Percentiles rank a stretch among this genome's conserved stretches.
phyloP scores from a whole-genome alignment of 805 yeast species.

The Ogataea pilisensis region DNA sequence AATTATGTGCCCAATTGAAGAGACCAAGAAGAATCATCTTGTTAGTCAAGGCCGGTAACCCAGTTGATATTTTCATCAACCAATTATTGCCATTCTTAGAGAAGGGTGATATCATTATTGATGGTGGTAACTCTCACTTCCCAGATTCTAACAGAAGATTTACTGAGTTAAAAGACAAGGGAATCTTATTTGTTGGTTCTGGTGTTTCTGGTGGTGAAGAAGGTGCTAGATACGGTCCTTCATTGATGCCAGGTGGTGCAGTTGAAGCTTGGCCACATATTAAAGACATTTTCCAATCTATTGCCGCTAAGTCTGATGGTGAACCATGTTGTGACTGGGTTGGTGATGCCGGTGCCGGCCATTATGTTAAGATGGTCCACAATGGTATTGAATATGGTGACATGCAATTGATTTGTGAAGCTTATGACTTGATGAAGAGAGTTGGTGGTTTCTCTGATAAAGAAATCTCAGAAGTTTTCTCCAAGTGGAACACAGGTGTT shows the following conservation, averaged over 20 bases:
- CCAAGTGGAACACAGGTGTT: constrained; percentile 95
- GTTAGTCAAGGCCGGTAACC: constrained; percentile 93
- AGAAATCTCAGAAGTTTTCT: constrained; percentile 91
- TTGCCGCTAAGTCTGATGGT: constrained; percentile 94
- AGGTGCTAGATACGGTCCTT: constrained; percentile 99
- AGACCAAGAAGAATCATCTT: constrained; percentile 94
- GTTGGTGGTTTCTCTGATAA: constrained; percentile 84
- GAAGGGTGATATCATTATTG: constrained; percentile 96
- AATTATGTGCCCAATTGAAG: constrained; percentile 83
- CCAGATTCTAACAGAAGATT: constrained; percentile 97
- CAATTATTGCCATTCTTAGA: constrained; percentile 89
- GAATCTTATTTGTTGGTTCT: constrained; percentile 90
- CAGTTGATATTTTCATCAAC: constrained; percentile 88
- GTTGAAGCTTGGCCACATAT: constrained; percentile 98
- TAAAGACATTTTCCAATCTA: constrained; percentile 92
- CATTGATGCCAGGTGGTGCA: constrained; percentile 99
- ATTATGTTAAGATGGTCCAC: constrained; percentile 99
- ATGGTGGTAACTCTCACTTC: constrained; percentile 99
- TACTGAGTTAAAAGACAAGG: constrained; percentile 82
- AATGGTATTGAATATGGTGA: constrained; percentile 99
- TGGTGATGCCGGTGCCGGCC: constrained; percentile 99
- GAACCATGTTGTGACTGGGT: constrained; percentile 99
- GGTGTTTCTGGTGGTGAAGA: constrained; percentile 99
- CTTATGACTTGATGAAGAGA: constrained; percentile 93
- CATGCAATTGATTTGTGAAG: constrained; percentile 98